Base-by-base conservation (phyloP, 1,284 basidiomycete genomes). In the Moesziomyces globuligerus region DNA sequence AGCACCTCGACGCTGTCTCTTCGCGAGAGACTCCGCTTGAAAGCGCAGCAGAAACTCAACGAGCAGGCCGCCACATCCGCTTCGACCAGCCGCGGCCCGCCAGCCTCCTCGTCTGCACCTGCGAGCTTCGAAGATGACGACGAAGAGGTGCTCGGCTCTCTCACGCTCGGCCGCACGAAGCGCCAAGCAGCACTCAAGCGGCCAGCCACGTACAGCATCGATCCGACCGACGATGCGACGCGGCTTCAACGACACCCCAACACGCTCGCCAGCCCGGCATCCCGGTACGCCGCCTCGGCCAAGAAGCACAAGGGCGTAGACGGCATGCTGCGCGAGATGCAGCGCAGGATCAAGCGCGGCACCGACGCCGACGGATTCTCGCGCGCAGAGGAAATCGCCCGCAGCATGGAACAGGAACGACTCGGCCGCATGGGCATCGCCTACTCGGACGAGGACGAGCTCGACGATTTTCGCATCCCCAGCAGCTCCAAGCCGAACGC, bases 161-260 rank as follows among this genome's bases (percentile, higher is more conserved):
- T 67, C 36, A 55, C 36, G 1, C 48, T 67, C 3, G 48, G 45
- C 25, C 56, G 59, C 11, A 11, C 36, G 20, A 48, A 58, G 26
- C 59, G 66, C n/a, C 49, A 58, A 28, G 66, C 65, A 15, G 65
- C 65, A 20, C 65, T 61, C 50, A 53, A 62, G 11, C 32, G 58
- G 11, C 66, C 66, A 2, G 48, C 46, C 0, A 55, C 43, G 18
- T 69, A 69, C 46, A 58, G 48, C 38, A 69, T 69, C 48, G 66
- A 69, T 18, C 66, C 66, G n/a, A 48, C 40, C 34, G 50, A 59
- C 45, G 65, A 68, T 18, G 18, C 47, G 11, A 46, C 50, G 4
- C 66, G 66, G 13, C 65, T 61, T 23, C 37, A 36, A 13, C 39
- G 50, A 17, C 54, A 69, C 38, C 58, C 58, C 5, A 54, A 58